Conservation (phyloP, 1,139 yeast genomes). For the Pichia kudriavzevii region DNA sequence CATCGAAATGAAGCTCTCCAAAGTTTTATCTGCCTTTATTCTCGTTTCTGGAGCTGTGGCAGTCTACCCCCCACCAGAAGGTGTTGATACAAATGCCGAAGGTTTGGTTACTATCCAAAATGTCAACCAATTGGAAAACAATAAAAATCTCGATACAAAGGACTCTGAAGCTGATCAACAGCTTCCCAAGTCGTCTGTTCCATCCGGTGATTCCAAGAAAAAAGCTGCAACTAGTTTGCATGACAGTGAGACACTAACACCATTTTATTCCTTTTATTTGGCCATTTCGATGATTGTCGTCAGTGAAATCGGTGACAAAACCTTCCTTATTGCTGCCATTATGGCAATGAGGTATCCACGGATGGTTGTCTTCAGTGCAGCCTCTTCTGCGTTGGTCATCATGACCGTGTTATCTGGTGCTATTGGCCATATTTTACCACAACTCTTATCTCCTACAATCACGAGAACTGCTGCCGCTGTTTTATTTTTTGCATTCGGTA, state of each 20-base stretch:
- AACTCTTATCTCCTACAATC: constrained; percentile 67
- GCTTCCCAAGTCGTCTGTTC: background rate
- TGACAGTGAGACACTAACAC: constrained; percentile 8
- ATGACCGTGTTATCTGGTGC: constrained; percentile 91
- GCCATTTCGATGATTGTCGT: constrained; percentile 74
- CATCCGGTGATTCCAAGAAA: background rate
- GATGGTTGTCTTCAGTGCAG: constrained; percentile 75
- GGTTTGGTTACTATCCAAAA: constrained; percentile 25
- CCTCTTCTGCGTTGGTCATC: constrained; percentile 75
- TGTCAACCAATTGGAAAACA: too few relatives aligned
- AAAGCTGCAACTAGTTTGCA: background rate
- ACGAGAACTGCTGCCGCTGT: constrained; percentile 79
- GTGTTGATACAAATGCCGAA: constrained; percentile 9
- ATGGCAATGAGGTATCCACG: constrained; percentile 96
- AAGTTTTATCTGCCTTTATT: constrained; percentile 1
- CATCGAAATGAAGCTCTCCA: constrained; percentile 5
- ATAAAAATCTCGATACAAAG: background rate
- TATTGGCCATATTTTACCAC: constrained; percentile 87
- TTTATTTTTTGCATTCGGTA: constrained; percentile 77
- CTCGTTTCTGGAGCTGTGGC: constrained; percentile 12
- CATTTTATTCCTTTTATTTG: constrained; percentile 14
- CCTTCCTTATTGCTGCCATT: constrained; percentile 90
- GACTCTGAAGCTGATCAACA: background rate
- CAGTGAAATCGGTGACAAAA: constrained; percentile 95
- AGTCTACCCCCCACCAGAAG: constrained; percentile 22